A percentile compares a stretch with the other conserved stretches of the same genome.
phyloP scores from a whole-genome alignment of 352 stramenopile species.

The Hyaloperonospora brassicae region DNA sequence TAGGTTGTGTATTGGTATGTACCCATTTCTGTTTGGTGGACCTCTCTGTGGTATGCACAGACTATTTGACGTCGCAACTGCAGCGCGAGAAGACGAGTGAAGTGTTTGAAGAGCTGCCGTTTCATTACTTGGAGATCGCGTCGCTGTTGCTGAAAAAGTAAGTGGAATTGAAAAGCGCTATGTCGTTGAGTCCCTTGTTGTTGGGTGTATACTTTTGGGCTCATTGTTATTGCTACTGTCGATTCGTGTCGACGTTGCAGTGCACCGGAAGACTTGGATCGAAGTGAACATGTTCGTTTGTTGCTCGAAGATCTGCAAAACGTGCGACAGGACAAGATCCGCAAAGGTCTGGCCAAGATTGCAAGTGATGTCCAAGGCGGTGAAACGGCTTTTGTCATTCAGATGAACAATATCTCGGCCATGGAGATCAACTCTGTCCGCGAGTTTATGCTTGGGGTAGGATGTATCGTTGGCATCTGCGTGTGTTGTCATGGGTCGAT shows the following conservation, averaged over 20 bases:
- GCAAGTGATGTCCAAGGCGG: conserved; percentile 65
- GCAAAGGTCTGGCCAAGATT: conserved; percentile 80
- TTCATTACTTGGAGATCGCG: conserved; percentile 84
- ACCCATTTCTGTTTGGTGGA: conserved; percentile 8
- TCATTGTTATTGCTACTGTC: not conserved
- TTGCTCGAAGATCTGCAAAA: conserved; percentile 85
- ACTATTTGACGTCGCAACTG: conserved; percentile 46
- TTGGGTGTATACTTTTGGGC: not conserved
- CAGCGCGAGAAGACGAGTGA: conserved; percentile 70
- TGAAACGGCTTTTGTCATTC: conserved; percentile 63
- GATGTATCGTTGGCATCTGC: conserved; percentile 1
- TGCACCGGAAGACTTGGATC: conserved; percentile 75
- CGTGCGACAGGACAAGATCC: conserved; percentile 85
- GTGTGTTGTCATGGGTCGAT: not conserved
- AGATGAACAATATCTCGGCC: conserved; percentile 85
- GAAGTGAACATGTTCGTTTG: conserved; percentile 72
- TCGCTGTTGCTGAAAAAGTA: conserved; percentile 82
- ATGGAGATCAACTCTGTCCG: conserved; percentile 84
- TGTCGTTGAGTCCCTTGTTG: not conserved
- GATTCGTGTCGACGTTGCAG: conserved; percentile 17
- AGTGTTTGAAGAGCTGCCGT: conserved; percentile 72
- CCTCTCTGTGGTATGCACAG: conserved; percentile 14
- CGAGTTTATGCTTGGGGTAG: conserved; percentile 80
- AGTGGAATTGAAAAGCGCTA: conserved; percentile 5
- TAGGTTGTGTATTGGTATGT: not conserved